Evolutionary conservation across 306 rosid genomes (phyloP).

Genomic region (Prunus campanulata): DNA sequence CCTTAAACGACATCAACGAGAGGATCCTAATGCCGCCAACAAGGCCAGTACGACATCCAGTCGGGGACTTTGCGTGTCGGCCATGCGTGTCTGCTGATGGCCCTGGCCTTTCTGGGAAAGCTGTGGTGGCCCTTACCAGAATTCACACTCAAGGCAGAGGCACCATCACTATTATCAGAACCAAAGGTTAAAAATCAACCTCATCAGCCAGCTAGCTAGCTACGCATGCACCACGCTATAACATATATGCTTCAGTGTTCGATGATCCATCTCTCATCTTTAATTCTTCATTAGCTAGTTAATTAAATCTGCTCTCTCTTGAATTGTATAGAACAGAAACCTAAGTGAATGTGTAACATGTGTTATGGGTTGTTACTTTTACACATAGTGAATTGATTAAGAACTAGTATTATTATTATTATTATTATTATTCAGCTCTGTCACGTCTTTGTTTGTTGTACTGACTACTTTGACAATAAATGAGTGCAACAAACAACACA

Average conservation of each 20-base stretch:
- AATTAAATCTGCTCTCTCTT: neutral
- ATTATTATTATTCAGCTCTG: neutral
- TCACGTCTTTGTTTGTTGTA: too few species aligned
- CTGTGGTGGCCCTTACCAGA: constrained; percentile 86
- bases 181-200: constrained; percentile 51
- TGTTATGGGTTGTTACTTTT: neutral
- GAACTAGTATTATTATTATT: neutral
- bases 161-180: constrained; percentile 93
- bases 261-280: neutral
- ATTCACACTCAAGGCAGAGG: constrained; percentile 95
- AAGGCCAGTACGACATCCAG: constrained; percentile 87
- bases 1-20: constrained; percentile 89
- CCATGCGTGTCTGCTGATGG: constrained; percentile 81
- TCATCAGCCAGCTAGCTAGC: neutral
- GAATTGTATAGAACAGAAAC: neutral
- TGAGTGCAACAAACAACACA: neutral
- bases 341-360: neutral
- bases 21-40: constrained; percentile 86
- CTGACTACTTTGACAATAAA: neutral
- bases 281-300: neutral
- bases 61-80: constrained; percentile 93
- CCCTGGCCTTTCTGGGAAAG: constrained; percentile 91
- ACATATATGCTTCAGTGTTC: neutral
- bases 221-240: neutral
- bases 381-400: neutral